phyloP scores from a whole-genome alignment of 2,329 filamentous ascomycete genomes.

The Trichophyton schoenleinii region DNA sequence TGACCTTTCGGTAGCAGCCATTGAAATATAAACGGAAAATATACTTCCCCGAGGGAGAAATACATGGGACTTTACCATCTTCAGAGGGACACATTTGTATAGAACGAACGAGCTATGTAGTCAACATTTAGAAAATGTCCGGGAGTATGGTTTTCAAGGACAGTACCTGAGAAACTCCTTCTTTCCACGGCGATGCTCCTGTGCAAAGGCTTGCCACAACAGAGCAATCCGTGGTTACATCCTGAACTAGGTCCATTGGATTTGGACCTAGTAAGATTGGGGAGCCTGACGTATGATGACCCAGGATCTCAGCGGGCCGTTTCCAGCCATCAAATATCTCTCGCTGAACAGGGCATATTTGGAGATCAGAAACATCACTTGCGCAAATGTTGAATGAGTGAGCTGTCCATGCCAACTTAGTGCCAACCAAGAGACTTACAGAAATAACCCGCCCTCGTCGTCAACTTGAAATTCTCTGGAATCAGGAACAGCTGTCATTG shows the following conservation, averaged over 20 bases:
- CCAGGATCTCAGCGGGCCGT: slow-evolving; percentile 56
- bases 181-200: slow-evolving; percentile 55
- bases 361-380: slow-evolving; percentile 57
- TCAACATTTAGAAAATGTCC: background rate
- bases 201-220: slow-evolving; percentile 92
- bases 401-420: background rate
- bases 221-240: slow-evolving; percentile 91
- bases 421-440: slow-evolving; percentile 36
- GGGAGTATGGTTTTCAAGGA: slow-evolving; percentile 7
- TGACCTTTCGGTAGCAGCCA: slow-evolving; percentile 73
- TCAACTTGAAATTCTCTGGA: slow-evolving; percentile 48
- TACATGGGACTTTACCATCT: slow-evolving; percentile 42
- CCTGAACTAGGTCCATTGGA: slow-evolving; percentile 76
- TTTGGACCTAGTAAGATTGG: slow-evolving; percentile 46
- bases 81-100: slow-evolving; percentile 68
- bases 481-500: slow-evolving; percentile 39
- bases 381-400: slow-evolving; percentile 11
- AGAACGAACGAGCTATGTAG: slow-evolving; percentile 43
- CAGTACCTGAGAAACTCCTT: slow-evolving; percentile 55
- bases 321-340: slow-evolving; percentile 76
- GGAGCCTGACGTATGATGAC: slow-evolving; percentile 9
- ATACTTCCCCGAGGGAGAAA: slow-evolving; percentile 77
- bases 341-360: slow-evolving; percentile 61
- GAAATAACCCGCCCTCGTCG: slow-evolving; percentile 45
- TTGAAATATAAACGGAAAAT: slow-evolving; percentile 91